Conservation (phyloP, 495 filamentous ascomycete genomes). For the Hypoxylon lienhwacheense region DNA sequence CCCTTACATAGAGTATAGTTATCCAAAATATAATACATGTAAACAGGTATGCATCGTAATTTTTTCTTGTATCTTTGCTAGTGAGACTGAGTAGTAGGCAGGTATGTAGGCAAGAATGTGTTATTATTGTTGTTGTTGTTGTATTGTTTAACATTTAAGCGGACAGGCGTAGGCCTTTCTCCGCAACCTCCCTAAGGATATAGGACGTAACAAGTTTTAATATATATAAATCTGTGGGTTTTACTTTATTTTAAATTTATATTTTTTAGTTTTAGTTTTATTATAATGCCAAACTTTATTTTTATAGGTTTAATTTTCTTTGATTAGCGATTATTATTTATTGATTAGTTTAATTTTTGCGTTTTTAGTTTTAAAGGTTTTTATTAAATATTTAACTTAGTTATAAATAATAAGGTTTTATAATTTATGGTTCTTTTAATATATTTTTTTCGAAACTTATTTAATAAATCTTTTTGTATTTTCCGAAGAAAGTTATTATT, state of each 20-base stretch:
- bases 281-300: not conserved
- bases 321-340: not conserved
- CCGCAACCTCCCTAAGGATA: not conserved
- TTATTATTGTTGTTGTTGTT: conserved; percentile 5
- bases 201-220: not conserved
- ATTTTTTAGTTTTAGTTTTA: not conserved
- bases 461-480: not conserved
- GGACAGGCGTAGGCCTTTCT: not conserved
- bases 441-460: not conserved
- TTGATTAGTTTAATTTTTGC: not conserved
- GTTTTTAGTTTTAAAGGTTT: not conserved
- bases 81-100: not conserved
- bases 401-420: not conserved
- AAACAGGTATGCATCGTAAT: no score
- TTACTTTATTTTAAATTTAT: not conserved
- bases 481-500: no score
- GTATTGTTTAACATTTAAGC: conserved; percentile 3
- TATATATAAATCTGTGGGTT: not conserved
- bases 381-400: not conserved
- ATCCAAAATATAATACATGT: no score
- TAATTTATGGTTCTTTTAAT: not conserved
- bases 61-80: no score
- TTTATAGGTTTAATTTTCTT: not conserved
- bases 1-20: no score
- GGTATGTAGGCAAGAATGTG: not conserved